phyloP scores from a whole-genome alignment of 2,329 filamentous ascomycete species.

The Eutypa lata region DNA sequence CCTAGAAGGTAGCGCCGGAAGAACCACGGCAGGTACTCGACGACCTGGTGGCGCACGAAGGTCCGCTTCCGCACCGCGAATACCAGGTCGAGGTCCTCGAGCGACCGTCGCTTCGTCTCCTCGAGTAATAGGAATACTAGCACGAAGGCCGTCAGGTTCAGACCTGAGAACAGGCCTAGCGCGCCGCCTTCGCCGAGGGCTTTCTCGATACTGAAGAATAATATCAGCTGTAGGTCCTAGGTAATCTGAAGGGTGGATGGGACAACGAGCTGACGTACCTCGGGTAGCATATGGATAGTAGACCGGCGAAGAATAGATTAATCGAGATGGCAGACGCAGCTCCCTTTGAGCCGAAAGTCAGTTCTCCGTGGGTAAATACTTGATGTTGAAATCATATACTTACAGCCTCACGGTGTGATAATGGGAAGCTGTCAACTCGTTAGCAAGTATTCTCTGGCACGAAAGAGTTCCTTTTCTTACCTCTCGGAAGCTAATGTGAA shows the following conservation, averaged over 20 bases:
- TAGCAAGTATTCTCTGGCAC: background rate
- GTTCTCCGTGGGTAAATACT: too few species aligned
- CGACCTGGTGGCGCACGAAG: constrained; percentile 35
- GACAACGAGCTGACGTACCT: too few species aligned
- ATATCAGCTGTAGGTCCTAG: constrained; percentile 13
- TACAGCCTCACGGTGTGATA: constrained; percentile 45
- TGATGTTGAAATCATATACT: too few species aligned
- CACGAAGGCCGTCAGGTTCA: constrained; percentile 44
- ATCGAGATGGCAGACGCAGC: constrained; percentile 45
- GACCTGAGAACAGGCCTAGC: constrained; percentile 42
- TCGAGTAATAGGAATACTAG: constrained; percentile 43
- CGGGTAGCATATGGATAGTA: constrained; percentile 42
- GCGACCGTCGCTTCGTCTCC: constrained; percentile 37
- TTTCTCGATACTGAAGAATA: constrained; percentile 18
- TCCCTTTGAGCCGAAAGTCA: too few species aligned
- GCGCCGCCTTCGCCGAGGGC: constrained; percentile 30
- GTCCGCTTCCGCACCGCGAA: constrained; percentile 36
- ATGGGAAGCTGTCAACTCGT: constrained; percentile 36
- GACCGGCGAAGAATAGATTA: constrained; percentile 45
- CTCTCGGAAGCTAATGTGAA: constrained; percentile 48
- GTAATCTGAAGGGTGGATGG: constrained; percentile 10
- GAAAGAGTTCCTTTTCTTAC: constrained; percentile 8
- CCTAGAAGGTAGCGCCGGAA: constrained; percentile 23
- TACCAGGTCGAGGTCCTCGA: constrained; percentile 38
- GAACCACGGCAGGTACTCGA: constrained; percentile 34